Conservation (phyloP, 768 basidiomycete species). For the Termitomyces sp. region DNA sequence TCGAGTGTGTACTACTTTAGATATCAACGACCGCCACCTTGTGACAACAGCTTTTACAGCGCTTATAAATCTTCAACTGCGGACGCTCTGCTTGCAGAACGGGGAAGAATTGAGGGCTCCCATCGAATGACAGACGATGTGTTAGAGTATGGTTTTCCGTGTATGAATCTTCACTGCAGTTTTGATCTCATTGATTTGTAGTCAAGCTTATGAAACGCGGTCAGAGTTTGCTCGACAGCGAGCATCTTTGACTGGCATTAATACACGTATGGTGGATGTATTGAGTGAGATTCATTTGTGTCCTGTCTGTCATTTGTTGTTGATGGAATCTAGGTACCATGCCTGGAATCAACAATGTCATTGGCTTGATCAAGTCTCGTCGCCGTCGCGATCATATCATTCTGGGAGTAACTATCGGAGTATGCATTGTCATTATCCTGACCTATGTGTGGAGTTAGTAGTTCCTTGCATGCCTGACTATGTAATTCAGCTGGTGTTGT, state of each 20-base stretch:
- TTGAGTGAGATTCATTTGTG: slow-evolving; percentile 50
- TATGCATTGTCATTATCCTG: slow-evolving; percentile 60
- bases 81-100: slow-evolving; percentile 83
- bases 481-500: not conserved
- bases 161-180: not conserved
- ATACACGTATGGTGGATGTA: slow-evolving; percentile 77
- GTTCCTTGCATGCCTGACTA: not conserved
- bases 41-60: slow-evolving; percentile 29
- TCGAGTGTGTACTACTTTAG: slow-evolving; percentile 57
- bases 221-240: slow-evolving; percentile 88
- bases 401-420: slow-evolving; percentile 81
- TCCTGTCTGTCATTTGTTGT: not conserved
- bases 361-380: slow-evolving; percentile 90
- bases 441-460: slow-evolving; percentile 39
- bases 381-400: slow-evolving; percentile 88
- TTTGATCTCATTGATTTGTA: slow-evolving; percentile 23
- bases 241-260: slow-evolving; percentile 67
- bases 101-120: slow-evolving; percentile 85
- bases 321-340: slow-evolving; percentile 55
- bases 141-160: slow-evolving; percentile 54
- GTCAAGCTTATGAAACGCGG: slow-evolving; percentile 96
- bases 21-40: not conserved
- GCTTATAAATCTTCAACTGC: slow-evolving; percentile 88
- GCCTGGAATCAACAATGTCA: slow-evolving; percentile 90
- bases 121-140: slow-evolving; percentile 94